Base-by-base conservation (phyloP, 441 rosid genomes). In the Hura crepitans region DNA sequence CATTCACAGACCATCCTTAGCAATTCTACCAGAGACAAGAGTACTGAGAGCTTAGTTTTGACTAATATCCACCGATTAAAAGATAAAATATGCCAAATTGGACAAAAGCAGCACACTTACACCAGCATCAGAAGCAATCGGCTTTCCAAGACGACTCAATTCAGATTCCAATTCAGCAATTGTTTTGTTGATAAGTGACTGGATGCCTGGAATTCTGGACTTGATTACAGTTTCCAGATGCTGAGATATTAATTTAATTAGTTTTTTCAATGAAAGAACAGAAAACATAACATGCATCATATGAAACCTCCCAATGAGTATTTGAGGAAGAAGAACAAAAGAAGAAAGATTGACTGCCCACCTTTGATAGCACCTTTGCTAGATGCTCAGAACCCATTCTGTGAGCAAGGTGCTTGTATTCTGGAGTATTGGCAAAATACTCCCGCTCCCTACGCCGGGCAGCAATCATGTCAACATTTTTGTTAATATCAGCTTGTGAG, bases 381-480 rank as follows among this genome's bases (percentile, higher is more conserved):
- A 94, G 87, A 85, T 94, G 85, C 83, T 92, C 99, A 31, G 97
- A 94, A 64, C 99, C 99, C 99, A 94, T 94, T 81, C 97, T 90
- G 47, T 81, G 80, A 65, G 93, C 89, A 81, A 94, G 96, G 83
- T 94, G 99, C 84, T 82, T 94, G 82, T 94, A 94, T 75, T 94
- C 99, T 10, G 91, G 86, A 35, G 96, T 81, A 75, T 14, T 86
- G 65, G 91, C 72, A 84, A 94, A 92, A 81, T 92, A 94, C 60
- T 94, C 99, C 0, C 96, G 90, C 84, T 94, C 99, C 80, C 87
- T 89, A 66, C 81, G 91, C 28, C 97, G 86, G 67, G 99, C 97
- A 68, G 97, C 99, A 72, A 94, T 90, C 99, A 94, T 94, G 77
- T 94, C 99, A 6, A 92, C 92, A 71, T 86, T 94, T 86, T 86